These are phyloP conservation scores for Neonectria magnoliae DNA, from an alignment of 2,329 filamentous ascomycete species.

Conservation along the genomic window DNA sequence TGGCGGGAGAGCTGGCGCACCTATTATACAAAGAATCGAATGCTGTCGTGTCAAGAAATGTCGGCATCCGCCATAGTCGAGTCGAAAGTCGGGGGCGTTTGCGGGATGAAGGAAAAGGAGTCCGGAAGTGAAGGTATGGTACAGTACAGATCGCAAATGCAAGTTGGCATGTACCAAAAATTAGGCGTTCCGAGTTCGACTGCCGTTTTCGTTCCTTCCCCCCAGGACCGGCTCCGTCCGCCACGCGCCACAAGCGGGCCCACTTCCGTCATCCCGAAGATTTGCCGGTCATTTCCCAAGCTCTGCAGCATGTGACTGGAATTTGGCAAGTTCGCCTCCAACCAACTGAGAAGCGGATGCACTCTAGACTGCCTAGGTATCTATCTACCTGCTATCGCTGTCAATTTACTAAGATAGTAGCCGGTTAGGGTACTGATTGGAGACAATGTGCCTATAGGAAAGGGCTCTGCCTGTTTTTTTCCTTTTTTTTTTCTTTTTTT, in stretches of 20 bases:
- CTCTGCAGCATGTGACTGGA: slow-evolving; percentile 12
- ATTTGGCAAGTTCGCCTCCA: not conserved
- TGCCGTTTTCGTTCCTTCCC: slow-evolving; percentile 30
- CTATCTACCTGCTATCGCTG: not conserved
- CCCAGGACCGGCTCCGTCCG: slow-evolving; percentile 25
- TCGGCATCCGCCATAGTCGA: slow-evolving; percentile 36
- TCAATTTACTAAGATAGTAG: not conserved
- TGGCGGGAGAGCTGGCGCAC: slow-evolving; percentile 27
- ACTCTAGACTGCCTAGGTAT: slow-evolving; percentile 1
- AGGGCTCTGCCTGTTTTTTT: not conserved
- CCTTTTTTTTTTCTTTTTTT: not conserved
- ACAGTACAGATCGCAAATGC: slow-evolving; percentile 43
- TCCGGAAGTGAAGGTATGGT: slow-evolving; percentile 29
- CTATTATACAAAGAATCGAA: slow-evolving; percentile 41
- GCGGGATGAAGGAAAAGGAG: slow-evolving; percentile 35
- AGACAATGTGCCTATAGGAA: not conserved
- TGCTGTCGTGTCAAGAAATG: slow-evolving; percentile 27
- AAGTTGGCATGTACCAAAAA: slow-evolving; percentile 44
- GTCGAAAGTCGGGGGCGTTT: slow-evolving; percentile 10
- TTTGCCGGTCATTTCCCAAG: slow-evolving; percentile 32
- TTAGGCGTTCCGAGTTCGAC: slow-evolving; percentile 34
- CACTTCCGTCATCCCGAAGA: slow-evolving; percentile 21
- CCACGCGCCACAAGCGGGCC: slow-evolving; percentile 25
- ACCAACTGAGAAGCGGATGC: slow-evolving; percentile 1
- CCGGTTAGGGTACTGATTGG: not conserved